Evolutionary conservation across 2,329 filamentous ascomycete genomes (phyloP), one percentile per base, ranked within the genome.

Genomic region (Nannizziopsis arthrosporioides): DNA sequence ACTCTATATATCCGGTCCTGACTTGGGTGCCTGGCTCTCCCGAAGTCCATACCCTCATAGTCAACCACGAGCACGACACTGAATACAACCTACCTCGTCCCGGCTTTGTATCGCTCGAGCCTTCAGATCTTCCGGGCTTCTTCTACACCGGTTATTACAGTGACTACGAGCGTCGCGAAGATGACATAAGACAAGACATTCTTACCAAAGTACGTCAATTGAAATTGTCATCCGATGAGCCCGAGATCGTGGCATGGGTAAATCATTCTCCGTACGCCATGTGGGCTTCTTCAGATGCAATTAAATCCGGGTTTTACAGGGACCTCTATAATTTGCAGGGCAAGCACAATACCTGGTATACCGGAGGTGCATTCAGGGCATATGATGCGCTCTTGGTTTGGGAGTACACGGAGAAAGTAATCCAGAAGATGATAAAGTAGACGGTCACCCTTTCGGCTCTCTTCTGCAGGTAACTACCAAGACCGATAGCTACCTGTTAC

Each of bases 241-340:
- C 42, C 6, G 54, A 55, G 18, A 61, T 63, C 35, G 49, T 59
- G 6, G 59, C 54, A 14, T 66, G 62, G 45, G 49, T 54, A 10
- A 56, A 57, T 48, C 64, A 69, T 51, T 57, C 60, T 9, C 62
- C 62, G 18, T 67, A 65, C 54, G 57, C 63, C 42, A 48, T 63
- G 8, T 55, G 50, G 11, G 59, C 67, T 0, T 55, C 62, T 0
- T 53, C 56, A 5, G 51, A 61, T 2, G 61, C 61, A 10, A 63
- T 71, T 42, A 52, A 48, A 31, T 54, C 44, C 4, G 67, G 67
- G 0, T 70, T 70, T 45, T 64, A 71, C 46, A 61, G 62, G 41
- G 50, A 63, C 39, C 58, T 68, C 42, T 58, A 64, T 48, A 61
- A 54, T 1, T 55, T 73, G 5, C 69, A 72, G 53, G 69, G 68